phyloP scores from a whole-genome alignment of 1,284 basidiomycete species.

The Malassezia arunalokei region DNA sequence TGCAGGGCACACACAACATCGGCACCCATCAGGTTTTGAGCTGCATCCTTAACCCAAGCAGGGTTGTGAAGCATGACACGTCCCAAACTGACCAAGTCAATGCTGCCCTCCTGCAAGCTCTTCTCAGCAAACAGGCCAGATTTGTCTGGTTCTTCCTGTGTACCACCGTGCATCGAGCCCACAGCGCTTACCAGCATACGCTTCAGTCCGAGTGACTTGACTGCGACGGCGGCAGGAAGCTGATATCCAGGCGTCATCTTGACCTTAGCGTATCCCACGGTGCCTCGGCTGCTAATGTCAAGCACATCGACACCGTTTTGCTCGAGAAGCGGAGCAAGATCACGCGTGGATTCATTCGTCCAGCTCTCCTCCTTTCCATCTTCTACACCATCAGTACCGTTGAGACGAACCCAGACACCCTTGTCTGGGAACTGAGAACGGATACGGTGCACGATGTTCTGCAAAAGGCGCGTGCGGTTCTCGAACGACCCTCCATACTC shows the following conservation, averaged over 20 bases:
- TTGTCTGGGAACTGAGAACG: constrained; percentile 31
- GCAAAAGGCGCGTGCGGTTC: constrained; percentile 27
- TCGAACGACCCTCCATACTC: constrained; percentile 42
- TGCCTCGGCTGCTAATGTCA: constrained; percentile 33
- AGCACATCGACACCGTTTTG: constrained; percentile 35
- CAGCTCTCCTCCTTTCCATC: constrained; percentile 23
- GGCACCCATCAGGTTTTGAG: constrained; percentile 20
- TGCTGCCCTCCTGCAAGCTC: constrained; percentile 21
- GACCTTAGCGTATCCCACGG: constrained; percentile 29
- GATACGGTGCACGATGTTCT: constrained; percentile 25
- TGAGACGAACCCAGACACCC: constrained; percentile 39
- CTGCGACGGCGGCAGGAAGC: constrained; percentile 24
- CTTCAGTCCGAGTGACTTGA: constrained; percentile 20
- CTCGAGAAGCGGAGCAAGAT: constrained; percentile 27
- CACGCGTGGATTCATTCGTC: constrained; percentile 28
- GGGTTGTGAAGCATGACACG: constrained; percentile 32
- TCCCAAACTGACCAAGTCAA: constrained; percentile 29
- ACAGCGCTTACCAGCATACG: constrained; percentile 33
- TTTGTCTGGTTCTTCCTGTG: constrained; percentile 16
- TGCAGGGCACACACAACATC: constrained; percentile 2
- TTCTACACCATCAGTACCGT: constrained; percentile 37
- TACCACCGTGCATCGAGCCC: constrained; percentile 35
- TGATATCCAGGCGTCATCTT: constrained; percentile 31
- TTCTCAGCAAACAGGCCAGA: constrained; percentile 32
- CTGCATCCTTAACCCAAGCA: constrained; percentile 28